Evolutionary conservation across 176 grass and related monocot genomes (phyloP).

Genomic region (Avena sativa): DNA sequence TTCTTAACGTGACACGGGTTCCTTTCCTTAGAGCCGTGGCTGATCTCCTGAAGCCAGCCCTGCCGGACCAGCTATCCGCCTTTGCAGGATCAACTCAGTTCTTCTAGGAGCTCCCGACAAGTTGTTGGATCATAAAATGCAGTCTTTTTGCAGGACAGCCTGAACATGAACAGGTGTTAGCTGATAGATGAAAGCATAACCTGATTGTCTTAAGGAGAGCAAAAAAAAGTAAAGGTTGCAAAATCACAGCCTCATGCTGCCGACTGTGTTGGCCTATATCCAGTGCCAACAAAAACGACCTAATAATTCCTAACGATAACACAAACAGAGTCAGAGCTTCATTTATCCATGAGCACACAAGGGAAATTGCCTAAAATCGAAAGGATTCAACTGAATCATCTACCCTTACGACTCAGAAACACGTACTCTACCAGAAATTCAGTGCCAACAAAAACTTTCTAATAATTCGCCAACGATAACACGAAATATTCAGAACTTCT

Average conservation of each 20-base stretch:
- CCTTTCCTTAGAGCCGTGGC: conserved; percentile 81
- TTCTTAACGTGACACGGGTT: conserved; percentile 49
- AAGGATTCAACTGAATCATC: no score
- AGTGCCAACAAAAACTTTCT: no score
- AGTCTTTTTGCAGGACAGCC: background rate
- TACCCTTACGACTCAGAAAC: background rate
- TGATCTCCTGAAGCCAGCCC: conserved; percentile 75
- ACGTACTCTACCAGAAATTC: background rate
- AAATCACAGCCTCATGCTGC: no score
- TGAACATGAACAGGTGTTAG: conserved; percentile 26
- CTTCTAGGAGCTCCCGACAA: conserved; percentile 20
- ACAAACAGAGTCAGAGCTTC: no score
- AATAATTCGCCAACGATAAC: no score
- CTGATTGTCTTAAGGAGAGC: background rate
- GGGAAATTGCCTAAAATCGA: no score
- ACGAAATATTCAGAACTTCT: no score
- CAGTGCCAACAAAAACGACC: no score
- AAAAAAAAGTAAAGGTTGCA: no score
- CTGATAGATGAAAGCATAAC: background rate
- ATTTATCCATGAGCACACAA: no score
- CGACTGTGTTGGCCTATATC: no score
- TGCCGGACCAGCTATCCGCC: conserved; percentile 69
- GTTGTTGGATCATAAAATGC: conserved; percentile 33
- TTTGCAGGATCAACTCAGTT: conserved; percentile 46
- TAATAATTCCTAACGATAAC: no score